Evolutionary conservation across 2,329 filamentous ascomycete species (phyloP), one percentile per base, ranked within the genome.

Genomic region (Aphanocladium album): DNA sequence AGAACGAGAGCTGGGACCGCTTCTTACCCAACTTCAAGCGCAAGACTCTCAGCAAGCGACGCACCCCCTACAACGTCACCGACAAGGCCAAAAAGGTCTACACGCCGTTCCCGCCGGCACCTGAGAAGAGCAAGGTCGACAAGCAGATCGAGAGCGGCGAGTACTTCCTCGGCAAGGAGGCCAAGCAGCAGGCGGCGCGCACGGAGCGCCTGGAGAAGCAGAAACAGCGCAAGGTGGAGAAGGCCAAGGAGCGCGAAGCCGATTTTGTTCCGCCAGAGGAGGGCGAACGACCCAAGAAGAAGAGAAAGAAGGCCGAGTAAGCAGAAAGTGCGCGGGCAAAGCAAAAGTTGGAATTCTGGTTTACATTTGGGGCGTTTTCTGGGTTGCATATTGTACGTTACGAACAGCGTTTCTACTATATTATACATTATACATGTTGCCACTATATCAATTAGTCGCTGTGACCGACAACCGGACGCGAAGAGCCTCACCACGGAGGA

Each of bases 101-200:
- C 81, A 99, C 96, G 66, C 93, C 95, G 11, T 99, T 99, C 87
- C 95, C 95, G 53, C 95, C 95, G 7, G 85, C 92, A 47, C 92
- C 93, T 66, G 93, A 99, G 82, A 96, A 96, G 90, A 97, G 93
- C 85, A 99, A 98, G 85, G 85, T 99, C 68, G 95, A 99, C 76
- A 78, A 92, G 76, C 93, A 99, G 83, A 96, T 99, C 79, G 95
- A 99, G 81, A 93, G 86, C 68, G 93, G 95, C 77, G 93, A 98
- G 78, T 99, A 96, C 79, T 98, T 98, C 76, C 77, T 99, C 71
- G 88, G 88, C 71, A 96, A 96, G 80, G 87, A 93, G 71, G 93
- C 91, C 62, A 96, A 96, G 82, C 91, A 96, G 70, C 83, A 93
- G 63, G 89, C 88, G 59, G 86, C 82, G 51, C 87, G 89, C 75